phyloP scores from a whole-genome alignment of 768 basidiomycete genomes.

The Calocybe indica region DNA sequence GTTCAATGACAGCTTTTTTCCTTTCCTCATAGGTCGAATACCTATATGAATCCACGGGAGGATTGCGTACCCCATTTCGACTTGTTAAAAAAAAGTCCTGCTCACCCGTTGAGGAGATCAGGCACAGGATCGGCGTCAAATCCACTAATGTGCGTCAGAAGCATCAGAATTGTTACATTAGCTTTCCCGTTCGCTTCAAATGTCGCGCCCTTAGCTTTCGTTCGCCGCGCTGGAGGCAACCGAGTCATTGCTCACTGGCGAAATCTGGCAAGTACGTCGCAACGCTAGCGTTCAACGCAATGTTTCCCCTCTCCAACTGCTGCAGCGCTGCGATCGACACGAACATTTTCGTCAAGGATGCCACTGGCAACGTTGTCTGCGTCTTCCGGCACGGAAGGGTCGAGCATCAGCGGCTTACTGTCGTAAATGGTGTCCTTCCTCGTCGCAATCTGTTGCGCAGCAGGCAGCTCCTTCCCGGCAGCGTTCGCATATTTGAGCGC shows the following conservation, averaged over 20 bases:
- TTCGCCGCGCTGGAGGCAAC: no score
- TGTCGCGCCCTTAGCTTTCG: neutral
- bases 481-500: constrained; percentile 15
- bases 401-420: constrained; percentile 9
- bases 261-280: constrained; percentile 19
- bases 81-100: neutral
- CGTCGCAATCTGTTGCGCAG: constrained; percentile 9
- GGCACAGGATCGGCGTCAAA: constrained; percentile 21
- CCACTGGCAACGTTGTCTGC: constrained; percentile 12
- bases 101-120: constrained; percentile 18
- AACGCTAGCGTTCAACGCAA: constrained; percentile 14
- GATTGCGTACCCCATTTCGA: neutral
- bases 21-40: constrained; percentile 18
- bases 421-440: constrained; percentile 19
- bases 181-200: constrained; percentile 16
- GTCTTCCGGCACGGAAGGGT: neutral
- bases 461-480: constrained; percentile 15
- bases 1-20: constrained; percentile 15
- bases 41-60: constrained; percentile 6
- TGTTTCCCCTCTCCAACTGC: constrained; percentile 16
- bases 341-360: constrained; percentile 23
- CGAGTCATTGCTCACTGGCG: constrained; percentile 8
- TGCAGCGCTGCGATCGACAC: constrained; percentile 19
- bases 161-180: constrained; percentile 19
- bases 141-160: constrained; percentile 22